These are phyloP conservation scores for Trichoderma orchidacearum DNA, from an alignment of 495 filamentous ascomycete genomes.

Conservation along the genomic window DNA sequence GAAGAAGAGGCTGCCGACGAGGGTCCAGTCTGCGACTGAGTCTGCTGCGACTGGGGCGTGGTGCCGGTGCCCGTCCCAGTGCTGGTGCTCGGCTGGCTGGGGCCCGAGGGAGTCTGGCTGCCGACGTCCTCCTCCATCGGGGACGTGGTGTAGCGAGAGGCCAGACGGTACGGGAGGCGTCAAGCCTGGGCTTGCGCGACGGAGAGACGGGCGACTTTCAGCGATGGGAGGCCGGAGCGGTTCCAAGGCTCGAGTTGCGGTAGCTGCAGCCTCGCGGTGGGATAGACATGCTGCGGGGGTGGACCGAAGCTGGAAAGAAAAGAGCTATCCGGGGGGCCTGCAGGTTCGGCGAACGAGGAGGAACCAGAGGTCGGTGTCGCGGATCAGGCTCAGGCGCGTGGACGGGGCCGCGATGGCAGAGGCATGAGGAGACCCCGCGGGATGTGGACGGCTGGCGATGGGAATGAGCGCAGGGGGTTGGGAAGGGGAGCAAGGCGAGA, in stretches of 20 bases:
- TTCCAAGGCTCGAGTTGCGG: background rate
- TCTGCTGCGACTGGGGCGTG: slow-evolving; percentile 5
- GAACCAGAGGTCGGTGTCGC: background rate
- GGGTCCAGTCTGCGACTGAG: slow-evolving; percentile 2
- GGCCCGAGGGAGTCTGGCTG: background rate
- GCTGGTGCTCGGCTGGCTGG: background rate
- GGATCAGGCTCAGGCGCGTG: background rate
- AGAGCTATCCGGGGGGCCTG: background rate
- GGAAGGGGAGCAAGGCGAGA: too few species aligned
- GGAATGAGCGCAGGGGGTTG: too few species aligned
- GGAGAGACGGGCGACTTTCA: background rate
- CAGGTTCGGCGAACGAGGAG: background rate
- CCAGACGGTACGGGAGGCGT: background rate
- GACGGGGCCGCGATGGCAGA: too few species aligned
- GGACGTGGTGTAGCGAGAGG: slow-evolving; percentile 5
- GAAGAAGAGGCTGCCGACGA: background rate
- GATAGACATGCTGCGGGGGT: background rate
- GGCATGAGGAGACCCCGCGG: too few species aligned
- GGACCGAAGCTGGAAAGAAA: too few species aligned
- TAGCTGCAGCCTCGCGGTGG: background rate
- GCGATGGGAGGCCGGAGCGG: background rate
- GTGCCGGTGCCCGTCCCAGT: background rate
- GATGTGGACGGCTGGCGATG: too few species aligned
- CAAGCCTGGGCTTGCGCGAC: background rate
- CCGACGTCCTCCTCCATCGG: slow-evolving; percentile 13